Base-by-base conservation (phyloP, 495 filamentous ascomycete species). In the Pyronema omphalodes region DNA sequence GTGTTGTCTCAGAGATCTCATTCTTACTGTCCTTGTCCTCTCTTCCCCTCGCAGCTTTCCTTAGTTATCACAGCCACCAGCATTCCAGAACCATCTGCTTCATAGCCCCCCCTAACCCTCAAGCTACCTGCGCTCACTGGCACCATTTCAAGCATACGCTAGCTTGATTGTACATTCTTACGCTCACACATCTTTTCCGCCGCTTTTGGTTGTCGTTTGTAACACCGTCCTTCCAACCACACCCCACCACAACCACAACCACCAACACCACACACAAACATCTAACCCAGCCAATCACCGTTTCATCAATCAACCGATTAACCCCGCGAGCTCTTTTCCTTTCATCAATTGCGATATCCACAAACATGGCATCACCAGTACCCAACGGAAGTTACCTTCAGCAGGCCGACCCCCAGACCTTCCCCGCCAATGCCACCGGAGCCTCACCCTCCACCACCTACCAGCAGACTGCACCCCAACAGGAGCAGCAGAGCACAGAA, bases 351-450 rank as follows among this genome's bases (percentile, higher is more conserved):
- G 17, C 48, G 33, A 51, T 19, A 34, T 51, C 29, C 5, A 51
- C 29, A 58, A 55, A 34, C 44, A 65, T 65, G 62, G 62, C 62
- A 33, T 61, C 61, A 52, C 12, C 57, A 43, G 56, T 53, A 48
- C 56, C 55, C 47, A 64, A 64, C 55, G 58, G 57, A 44, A 64
- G 61, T 55, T 64, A 64, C 19, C 55, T 63, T 33, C 62, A 60
- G 34, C 55, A 64, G 40, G 62, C 55, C 6, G 61, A 58, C 9
- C 62, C 57, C 17, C 58, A 64, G 40, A 51, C 50, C 55, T 63
- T 58, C 18, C 45, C 56, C 43, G 43, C 58, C 17, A 64, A 60
- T 47, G 40, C 50, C 23, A 40, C 60, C 53, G 59, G 49, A 35
- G 44, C 61, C 47, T 37, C 52, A 3, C 29, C 59, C 17, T 54